Evolutionary conservation across 2,329 filamentous ascomycete genomes (phyloP).

Genomic region (Fusarium guadeloupense): DNA sequence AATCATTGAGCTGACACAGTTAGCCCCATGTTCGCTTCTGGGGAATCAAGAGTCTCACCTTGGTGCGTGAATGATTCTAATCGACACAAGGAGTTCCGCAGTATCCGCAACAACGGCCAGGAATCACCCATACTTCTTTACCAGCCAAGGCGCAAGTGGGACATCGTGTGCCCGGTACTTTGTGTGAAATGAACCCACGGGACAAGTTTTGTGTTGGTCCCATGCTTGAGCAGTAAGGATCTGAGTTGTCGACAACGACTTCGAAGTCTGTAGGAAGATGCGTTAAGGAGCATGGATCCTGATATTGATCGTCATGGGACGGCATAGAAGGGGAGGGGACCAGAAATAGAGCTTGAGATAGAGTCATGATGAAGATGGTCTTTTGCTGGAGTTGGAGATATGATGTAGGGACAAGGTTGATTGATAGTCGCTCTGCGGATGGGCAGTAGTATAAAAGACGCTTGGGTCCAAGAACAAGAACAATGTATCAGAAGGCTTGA

Average conservation of each 20-base stretch:
- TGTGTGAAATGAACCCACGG: constrained; percentile 10
- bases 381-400: background rate
- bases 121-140: constrained; percentile 65
- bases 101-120: constrained; percentile 60
- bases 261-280: background rate
- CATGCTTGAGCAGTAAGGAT: background rate
- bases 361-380: constrained; percentile 16
- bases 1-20: background rate
- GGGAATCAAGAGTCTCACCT: constrained; percentile 2
- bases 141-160: constrained; percentile 60
- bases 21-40: background rate
- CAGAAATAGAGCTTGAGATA: constrained; percentile 8
- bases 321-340: background rate
- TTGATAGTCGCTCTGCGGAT: background rate
- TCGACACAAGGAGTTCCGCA: constrained; percentile 57
- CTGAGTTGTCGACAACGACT: background rate
- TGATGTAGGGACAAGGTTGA: background rate
- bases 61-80: constrained; percentile 4
- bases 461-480: constrained; percentile 13
- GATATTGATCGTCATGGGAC: background rate
- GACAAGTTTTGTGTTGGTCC: background rate
- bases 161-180: constrained; percentile 62
- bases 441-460: constrained; percentile 2
- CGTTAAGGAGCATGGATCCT: background rate
- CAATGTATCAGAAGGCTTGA: constrained; percentile 26